These are phyloP conservation scores for Hemerocallis citrina DNA, from an alignment of 106 monocot genomes.

Conservation along the genomic window DNA sequence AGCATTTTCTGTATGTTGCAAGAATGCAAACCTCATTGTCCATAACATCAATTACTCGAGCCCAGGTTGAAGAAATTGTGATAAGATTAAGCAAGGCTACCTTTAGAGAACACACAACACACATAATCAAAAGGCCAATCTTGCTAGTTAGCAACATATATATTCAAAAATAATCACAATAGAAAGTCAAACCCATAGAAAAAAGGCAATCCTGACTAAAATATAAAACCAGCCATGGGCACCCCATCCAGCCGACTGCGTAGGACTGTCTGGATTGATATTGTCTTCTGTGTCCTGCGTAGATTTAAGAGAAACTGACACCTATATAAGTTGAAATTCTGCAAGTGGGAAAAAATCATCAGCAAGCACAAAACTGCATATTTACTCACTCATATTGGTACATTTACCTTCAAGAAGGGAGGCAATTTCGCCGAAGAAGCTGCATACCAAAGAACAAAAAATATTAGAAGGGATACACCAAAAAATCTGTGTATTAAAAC, in stretches of 20 bases:
- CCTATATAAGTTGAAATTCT: conserved; percentile 18
- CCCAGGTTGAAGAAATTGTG: conserved; percentile 96
- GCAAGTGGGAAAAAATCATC: not conserved
- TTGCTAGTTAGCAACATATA: not conserved
- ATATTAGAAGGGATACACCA: conserved; percentile 67
- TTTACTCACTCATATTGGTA: not conserved
- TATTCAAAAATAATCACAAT: not conserved
- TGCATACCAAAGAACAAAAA: conserved; percentile 80
- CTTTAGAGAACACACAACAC: conserved; percentile 27
- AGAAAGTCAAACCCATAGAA: conserved; percentile 72
- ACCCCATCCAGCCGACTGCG: conserved; percentile 35
- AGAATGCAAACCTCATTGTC: conserved; percentile 67
- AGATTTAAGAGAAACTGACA: conserved; percentile 19
- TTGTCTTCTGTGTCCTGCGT: conserved; percentile 13
- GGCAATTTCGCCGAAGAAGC: conserved; percentile 33
- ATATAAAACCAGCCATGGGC: conserved; percentile 82
- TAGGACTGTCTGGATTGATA: conserved; percentile 6
- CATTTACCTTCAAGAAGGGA: conserved; percentile 40
- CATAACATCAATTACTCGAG: conserved; percentile 96
- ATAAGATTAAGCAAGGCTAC: conserved; percentile 97
- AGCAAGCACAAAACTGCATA: not conserved
- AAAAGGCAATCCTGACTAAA: conserved; percentile 67
- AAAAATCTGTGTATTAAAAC: conserved; percentile 90
- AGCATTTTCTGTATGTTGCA: not conserved
- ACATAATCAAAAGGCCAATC: not conserved